phyloP scores from a whole-genome alignment of 75 land plant genomes.

The Picea sitchensis region DNA sequence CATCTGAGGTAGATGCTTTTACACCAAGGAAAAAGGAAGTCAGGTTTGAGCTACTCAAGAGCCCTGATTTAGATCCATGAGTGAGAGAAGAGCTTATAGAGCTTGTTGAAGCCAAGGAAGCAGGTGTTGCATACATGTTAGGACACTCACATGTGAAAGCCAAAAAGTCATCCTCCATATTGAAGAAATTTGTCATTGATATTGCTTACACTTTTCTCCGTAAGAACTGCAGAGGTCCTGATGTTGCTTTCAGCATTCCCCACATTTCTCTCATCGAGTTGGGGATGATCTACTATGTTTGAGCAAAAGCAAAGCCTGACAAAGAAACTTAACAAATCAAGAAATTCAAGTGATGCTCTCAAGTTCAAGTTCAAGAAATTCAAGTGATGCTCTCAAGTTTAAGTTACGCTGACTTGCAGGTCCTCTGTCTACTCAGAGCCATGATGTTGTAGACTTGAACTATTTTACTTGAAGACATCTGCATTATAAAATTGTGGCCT shows the following conservation, averaged over 20 bases:
- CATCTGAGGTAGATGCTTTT: conserved; percentile 51
- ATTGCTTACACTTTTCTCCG: conserved; percentile 29
- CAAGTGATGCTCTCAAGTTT: too few relatives aligned
- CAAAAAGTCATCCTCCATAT: conserved; percentile 26
- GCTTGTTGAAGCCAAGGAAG: conserved; percentile 28
- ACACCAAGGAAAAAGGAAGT: conserved; percentile 14
- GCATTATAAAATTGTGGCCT: too few relatives aligned
- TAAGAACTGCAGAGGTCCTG: conserved; percentile 32
- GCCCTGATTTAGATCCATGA: conserved; percentile 10
- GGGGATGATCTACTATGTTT: conserved; percentile 43
- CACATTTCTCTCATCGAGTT: conserved; percentile 38
- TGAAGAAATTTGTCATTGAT: conserved; percentile 30
- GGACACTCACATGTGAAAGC: conserved; percentile 42
- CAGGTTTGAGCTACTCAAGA: conserved; percentile 28
- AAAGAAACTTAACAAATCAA: too few relatives aligned
- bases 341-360: too few relatives aligned
- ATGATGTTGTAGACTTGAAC: too few relatives aligned
- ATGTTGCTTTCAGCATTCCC: conserved; percentile 23
- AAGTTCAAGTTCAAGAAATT: too few relatives aligned
- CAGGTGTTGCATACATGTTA: conserved; percentile 38
- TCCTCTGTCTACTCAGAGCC: too few relatives aligned
- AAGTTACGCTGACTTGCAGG: too few relatives aligned
- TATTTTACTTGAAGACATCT: too few relatives aligned
- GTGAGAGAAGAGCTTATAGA: conserved; percentile 24
- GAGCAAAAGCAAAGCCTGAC: too few relatives aligned